These are phyloP conservation scores for Claviceps paspali DNA, from an alignment of 2,329 filamentous ascomycete genomes.

Conservation along the genomic window DNA sequence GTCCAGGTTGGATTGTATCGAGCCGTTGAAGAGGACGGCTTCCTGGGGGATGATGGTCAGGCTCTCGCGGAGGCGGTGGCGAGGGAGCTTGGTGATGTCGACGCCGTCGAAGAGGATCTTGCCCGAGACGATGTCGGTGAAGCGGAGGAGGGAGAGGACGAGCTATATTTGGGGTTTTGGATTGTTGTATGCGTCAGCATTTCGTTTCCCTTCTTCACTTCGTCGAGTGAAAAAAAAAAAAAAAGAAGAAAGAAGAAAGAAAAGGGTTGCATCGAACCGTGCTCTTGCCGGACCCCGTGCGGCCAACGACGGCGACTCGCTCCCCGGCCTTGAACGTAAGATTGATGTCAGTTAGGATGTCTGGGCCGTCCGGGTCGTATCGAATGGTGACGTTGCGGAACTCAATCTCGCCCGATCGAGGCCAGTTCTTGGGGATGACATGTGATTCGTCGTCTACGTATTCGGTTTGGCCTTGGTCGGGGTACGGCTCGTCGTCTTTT, in stretches of 20 bases:
- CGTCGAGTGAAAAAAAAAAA: no score
- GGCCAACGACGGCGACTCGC: constrained; percentile 64
- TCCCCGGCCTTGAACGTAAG: constrained; percentile 48
- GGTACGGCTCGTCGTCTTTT: constrained; percentile 24
- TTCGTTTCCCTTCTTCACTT: no score
- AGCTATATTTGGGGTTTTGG: no score
- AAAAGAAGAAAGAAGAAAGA: neutral
- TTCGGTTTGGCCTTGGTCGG: constrained; percentile 21
- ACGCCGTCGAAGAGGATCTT: constrained; percentile 39
- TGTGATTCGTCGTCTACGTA: constrained; percentile 24
- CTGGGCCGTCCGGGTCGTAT: constrained; percentile 28
- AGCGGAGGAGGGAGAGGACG: constrained; percentile 38
- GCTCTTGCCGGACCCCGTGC: constrained; percentile 72
- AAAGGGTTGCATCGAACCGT: no score
- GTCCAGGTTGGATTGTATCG: constrained; percentile 44
- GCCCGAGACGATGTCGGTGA: constrained; percentile 35
- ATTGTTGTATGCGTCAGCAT: no score
- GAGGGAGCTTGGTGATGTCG: constrained; percentile 36
- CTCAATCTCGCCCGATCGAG: constrained; percentile 30
- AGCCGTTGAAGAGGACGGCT: constrained; percentile 39
- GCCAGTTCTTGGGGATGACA: constrained; percentile 28
- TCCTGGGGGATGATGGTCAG: constrained; percentile 46
- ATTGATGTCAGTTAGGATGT: constrained; percentile 35
- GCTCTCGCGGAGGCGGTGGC: constrained; percentile 34
- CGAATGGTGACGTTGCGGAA: constrained; percentile 35